phyloP scores from a whole-genome alignment of 768 basidiomycete species.

The Cyclocybe cylindracea region DNA sequence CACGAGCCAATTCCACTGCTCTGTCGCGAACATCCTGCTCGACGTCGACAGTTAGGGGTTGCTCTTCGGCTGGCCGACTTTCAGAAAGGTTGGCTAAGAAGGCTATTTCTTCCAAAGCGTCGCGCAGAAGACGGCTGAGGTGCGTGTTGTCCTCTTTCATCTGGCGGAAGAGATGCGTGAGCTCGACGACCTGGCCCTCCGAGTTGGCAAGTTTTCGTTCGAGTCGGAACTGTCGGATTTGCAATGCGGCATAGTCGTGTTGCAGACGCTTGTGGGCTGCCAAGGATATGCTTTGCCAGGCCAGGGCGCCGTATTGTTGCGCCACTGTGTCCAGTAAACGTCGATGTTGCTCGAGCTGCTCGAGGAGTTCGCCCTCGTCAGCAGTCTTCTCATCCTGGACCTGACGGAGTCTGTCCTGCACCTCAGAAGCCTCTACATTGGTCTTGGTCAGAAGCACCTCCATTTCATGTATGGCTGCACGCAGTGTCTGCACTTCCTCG shows the following conservation, averaged over 20 bases:
- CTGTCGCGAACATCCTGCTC: constrained; percentile 20
- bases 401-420: constrained; percentile 30
- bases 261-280: constrained; percentile 38
- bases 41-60: constrained; percentile 12
- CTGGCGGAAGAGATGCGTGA: constrained; percentile 63
- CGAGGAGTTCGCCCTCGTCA: constrained; percentile 46
- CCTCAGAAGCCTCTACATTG: constrained; percentile 35
- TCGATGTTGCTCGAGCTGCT: constrained; percentile 53
- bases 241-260: constrained; percentile 37
- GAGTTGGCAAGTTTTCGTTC: constrained; percentile 71
- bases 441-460: constrained; percentile 38
- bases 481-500: constrained; percentile 37
- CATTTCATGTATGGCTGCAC: constrained; percentile 30
- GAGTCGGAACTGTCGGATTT: constrained; percentile 47
- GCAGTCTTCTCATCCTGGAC: constrained; percentile 30
- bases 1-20: constrained; percentile 3
- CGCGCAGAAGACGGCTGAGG: constrained; percentile 35
- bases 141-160: constrained; percentile 51
- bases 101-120: constrained; percentile 33
- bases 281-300: constrained; percentile 40
- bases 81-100: constrained; percentile 18
- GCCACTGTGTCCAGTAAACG: constrained; percentile 47
- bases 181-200: constrained; percentile 65
- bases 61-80: constrained; percentile 1
- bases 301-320: constrained; percentile 55